Evolutionary conservation across 1,284 basidiomycete species (phyloP).

Genomic region (Leucoagaricus sp.): DNA sequence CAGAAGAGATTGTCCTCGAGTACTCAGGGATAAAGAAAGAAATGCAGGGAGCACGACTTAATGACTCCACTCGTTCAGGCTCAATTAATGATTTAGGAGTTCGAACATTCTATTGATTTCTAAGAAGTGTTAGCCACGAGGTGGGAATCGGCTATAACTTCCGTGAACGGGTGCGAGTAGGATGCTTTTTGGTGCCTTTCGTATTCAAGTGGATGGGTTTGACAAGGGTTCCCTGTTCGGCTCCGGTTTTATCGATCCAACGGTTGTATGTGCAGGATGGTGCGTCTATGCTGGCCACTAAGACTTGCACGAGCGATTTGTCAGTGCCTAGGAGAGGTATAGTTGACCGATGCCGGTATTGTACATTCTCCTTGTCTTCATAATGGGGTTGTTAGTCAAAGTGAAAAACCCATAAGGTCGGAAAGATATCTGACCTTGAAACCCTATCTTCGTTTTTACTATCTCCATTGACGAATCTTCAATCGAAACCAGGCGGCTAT

Average conservation of each 20-base stretch:
- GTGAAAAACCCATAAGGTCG: too few species aligned
- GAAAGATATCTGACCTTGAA: too few species aligned
- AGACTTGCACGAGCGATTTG: too few species aligned
- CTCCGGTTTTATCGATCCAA: not conserved
- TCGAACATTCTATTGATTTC: not conserved
- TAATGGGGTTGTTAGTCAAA: too few species aligned
- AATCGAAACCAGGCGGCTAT: too few species aligned
- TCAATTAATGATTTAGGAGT: not conserved
- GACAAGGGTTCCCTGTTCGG: not conserved
- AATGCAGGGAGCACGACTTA: not conserved
- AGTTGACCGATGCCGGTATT: not conserved
- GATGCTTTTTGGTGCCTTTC: not conserved
- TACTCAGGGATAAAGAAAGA: not conserved
- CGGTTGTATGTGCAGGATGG: not conserved
- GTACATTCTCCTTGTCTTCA: not conserved
- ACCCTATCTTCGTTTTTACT: too few species aligned
- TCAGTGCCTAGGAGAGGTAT: too few species aligned
- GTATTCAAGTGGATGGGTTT: not conserved
- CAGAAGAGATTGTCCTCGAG: not conserved
- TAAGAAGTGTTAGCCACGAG: not conserved
- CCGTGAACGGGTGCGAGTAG: not conserved
- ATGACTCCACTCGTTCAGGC: not conserved
- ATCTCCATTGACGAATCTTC: not conserved
- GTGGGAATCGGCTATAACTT: not conserved
- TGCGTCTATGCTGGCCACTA: not conserved